Evolutionary conservation across 305 asterid species (phyloP).

Genomic region (Plantago rigida): DNA sequence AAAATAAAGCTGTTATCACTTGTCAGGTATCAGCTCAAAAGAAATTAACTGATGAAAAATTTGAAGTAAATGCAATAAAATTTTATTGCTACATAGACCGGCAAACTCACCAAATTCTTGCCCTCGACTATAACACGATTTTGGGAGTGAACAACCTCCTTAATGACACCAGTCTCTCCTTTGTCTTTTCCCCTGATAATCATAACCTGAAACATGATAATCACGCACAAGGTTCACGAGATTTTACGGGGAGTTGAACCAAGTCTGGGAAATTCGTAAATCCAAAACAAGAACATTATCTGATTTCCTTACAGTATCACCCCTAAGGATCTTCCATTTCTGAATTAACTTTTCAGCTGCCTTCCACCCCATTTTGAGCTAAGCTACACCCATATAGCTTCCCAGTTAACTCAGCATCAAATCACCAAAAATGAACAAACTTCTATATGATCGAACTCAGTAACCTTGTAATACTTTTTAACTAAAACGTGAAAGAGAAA

Average conservation of each 20-base stretch:
- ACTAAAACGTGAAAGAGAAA: no score
- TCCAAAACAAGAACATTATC: neutral
- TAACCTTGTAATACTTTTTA: no score
- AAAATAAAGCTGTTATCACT: no score
- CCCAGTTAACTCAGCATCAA: no score
- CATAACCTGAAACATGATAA: conserved; percentile 51
- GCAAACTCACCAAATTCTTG: conserved; percentile 64
- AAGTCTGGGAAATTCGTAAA: neutral
- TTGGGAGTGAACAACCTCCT: conserved; percentile 76
- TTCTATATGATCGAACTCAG: no score
- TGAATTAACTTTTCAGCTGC: no score
- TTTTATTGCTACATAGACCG: neutral
- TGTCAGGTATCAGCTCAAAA: neutral
- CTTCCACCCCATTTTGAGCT: no score
- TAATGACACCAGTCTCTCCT: conserved; percentile 72
- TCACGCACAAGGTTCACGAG: conserved; percentile 1
- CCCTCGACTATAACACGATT: conserved; percentile 90
- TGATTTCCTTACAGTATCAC: conserved; percentile 64
- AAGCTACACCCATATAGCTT: no score
- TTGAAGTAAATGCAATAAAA: neutral
- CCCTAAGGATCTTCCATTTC: conserved; percentile 47
- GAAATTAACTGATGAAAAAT: neutral
- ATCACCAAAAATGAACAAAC: no score
- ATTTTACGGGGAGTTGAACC: neutral
- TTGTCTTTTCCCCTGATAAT: conserved; percentile 82